Conservation (phyloP, 2,329 filamentous ascomycete genomes). For the Cladophialophora bantiana region DNA sequence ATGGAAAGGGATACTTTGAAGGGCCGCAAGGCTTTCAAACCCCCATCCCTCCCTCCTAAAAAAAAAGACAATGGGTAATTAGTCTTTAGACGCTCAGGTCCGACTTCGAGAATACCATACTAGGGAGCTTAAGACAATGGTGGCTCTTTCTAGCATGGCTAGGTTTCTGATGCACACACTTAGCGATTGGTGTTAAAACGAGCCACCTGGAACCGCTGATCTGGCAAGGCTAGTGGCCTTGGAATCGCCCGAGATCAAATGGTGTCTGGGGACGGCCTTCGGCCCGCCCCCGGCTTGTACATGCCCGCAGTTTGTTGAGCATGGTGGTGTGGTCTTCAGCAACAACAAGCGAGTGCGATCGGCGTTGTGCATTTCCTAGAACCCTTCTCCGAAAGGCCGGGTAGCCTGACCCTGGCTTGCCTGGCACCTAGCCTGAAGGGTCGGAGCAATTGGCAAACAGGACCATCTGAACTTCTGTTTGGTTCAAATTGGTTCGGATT, state of each 20-base stretch:
- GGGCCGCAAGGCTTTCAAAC: neutral
- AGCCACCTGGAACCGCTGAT: neutral
- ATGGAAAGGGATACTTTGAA: neutral
- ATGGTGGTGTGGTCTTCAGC: constrained; percentile 2
- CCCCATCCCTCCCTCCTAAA: neutral
- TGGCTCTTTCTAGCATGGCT: neutral
- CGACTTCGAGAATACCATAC: neutral
- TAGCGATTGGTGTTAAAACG: neutral
- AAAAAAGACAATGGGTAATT: too few relatives aligned
- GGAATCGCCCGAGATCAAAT: constrained; percentile 5
- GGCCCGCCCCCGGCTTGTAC: constrained; percentile 17
- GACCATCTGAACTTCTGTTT: neutral
- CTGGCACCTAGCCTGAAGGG: neutral
- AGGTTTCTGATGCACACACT: neutral
- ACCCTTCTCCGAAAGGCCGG: neutral
- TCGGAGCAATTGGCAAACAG: neutral
- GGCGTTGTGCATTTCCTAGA: neutral
- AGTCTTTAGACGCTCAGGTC: neutral
- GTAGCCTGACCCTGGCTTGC: neutral
- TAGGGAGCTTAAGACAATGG: neutral
- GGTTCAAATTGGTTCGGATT: neutral
- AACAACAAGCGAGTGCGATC: constrained; percentile 6
- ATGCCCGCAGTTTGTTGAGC: neutral
- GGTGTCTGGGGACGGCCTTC: constrained; percentile 7
- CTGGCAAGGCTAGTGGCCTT: neutral